Conservation (phyloP, 1,284 basidiomycete species). For the Leccinum fuscescens region DNA sequence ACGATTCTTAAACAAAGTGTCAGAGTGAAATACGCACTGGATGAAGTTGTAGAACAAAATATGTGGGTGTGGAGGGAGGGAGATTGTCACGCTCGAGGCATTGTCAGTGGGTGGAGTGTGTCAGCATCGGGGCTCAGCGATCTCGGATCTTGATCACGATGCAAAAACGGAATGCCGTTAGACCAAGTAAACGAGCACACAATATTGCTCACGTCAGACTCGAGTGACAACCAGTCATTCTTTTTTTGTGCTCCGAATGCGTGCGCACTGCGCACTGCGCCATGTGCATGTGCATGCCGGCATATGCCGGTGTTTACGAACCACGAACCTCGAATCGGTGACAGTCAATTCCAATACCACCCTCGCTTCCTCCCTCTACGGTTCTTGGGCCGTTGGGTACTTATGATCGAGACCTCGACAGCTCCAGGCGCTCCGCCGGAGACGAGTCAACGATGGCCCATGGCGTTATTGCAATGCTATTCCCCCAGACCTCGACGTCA, state of each 20-base stretch:
- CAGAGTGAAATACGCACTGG: too few species aligned
- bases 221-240: not conserved
- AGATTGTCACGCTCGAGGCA: too few species aligned
- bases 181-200: not conserved
- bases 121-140: too few species aligned
- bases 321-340: not conserved
- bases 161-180: not conserved
- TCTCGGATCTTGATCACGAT: too few species aligned
- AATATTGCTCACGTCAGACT: not conserved
- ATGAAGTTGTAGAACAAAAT: too few species aligned
- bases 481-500: too few species aligned
- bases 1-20: too few species aligned
- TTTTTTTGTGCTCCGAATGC: not conserved
- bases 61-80: too few species aligned
- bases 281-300: too few species aligned
- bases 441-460: not conserved
- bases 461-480: not conserved
- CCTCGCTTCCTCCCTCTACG: constrained; percentile 41
- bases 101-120: too few species aligned
- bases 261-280: not conserved
- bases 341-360: constrained; percentile 42
- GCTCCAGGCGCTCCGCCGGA: constrained; percentile 28
- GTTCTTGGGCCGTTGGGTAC: constrained; percentile 42
- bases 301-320: too few species aligned
- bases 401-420: constrained; percentile 45